Conservation (phyloP, 1,284 basidiomycete species). For the Xanthoconium separans region DNA sequence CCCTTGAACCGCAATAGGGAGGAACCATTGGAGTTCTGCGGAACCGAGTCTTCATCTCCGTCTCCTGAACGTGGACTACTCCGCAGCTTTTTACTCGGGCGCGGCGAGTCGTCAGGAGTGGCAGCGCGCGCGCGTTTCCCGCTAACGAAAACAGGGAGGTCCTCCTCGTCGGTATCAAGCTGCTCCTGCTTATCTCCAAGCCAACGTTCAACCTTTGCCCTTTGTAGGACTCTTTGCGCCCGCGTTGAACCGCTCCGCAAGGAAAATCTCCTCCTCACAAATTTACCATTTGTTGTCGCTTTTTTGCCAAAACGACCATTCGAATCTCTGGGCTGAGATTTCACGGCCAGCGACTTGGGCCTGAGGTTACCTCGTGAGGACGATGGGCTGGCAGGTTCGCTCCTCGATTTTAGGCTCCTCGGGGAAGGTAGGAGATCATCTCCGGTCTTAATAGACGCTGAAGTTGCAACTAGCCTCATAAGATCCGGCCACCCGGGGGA, state of each 20-base stretch:
- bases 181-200: constrained; percentile 29
- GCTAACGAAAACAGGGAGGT: constrained; percentile 9
- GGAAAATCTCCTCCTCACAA: constrained; percentile 38
- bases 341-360: constrained; percentile 48
- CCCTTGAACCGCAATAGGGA: constrained; percentile 31
- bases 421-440: constrained; percentile 21
- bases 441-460: constrained; percentile 14
- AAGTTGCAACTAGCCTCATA: constrained; percentile 9
- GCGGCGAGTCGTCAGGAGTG: constrained; percentile 26
- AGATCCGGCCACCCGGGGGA: constrained; percentile 19
- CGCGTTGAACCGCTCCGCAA: constrained; percentile 33
- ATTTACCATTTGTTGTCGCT: constrained; percentile 49
- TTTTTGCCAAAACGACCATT: constrained; percentile 55
- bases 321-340: constrained; percentile 47
- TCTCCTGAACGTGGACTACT: constrained; percentile 15
- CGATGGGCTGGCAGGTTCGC: constrained; percentile 27
- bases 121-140: constrained; percentile 27
- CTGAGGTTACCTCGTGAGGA: constrained; percentile 30
- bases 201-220: constrained; percentile 39
- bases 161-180: constrained; percentile 21
- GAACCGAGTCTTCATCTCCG: constrained; percentile 31
- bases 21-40: constrained; percentile 29
- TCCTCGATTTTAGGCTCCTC: constrained; percentile 22
- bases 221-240: constrained; percentile 41
- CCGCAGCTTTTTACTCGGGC: constrained; percentile 29